Percentiles rank a stretch among this genome's conserved stretches.
phyloP scores from a whole-genome alignment of 2,329 filamentous ascomycete species.

The Epichloe sylvatica region DNA sequence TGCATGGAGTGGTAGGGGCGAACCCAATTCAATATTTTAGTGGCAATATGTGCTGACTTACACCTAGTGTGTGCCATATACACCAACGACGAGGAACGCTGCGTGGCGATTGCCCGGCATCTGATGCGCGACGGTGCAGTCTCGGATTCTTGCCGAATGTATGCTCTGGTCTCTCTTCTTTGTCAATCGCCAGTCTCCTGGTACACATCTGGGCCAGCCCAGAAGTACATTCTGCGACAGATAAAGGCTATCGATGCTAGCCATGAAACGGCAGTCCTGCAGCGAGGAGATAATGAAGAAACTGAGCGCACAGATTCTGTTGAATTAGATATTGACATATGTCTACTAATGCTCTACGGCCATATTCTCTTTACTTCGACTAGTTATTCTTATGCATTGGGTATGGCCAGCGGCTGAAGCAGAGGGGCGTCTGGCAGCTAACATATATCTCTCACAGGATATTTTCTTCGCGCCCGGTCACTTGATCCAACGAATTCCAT shows the following conservation, averaged over 20 bases:
- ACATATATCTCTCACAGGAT: slow-evolving; percentile 33
- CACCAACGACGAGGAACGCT: slow-evolving; percentile 65
- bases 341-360: slow-evolving; percentile 75
- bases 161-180: slow-evolving; percentile 62
- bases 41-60: not conserved
- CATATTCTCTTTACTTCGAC: slow-evolving; percentile 77
- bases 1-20: slow-evolving; percentile 55
- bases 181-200: slow-evolving; percentile 59
- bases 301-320: not conserved
- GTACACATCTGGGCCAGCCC: slow-evolving; percentile 68
- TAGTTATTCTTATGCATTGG: slow-evolving; percentile 70
- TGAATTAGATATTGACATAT: slow-evolving; percentile 49
- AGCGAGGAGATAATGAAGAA: slow-evolving; percentile 13
- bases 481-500: slow-evolving; percentile 64
- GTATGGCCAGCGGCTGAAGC: slow-evolving; percentile 19
- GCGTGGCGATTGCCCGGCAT: slow-evolving; percentile 59
- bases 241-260: slow-evolving; percentile 76
- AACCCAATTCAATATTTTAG: not conserved
- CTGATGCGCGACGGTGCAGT: slow-evolving; percentile 74
- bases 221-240: slow-evolving; percentile 84
- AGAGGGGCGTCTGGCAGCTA: not conserved
- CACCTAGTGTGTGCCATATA: slow-evolving; percentile 64
- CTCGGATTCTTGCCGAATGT: slow-evolving; percentile 73
- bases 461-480: slow-evolving; percentile 66
- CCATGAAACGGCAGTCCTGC: slow-evolving; percentile 25